phyloP scores from a whole-genome alignment of 2,329 filamentous ascomycete species.

The Aspergillus melleus region DNA sequence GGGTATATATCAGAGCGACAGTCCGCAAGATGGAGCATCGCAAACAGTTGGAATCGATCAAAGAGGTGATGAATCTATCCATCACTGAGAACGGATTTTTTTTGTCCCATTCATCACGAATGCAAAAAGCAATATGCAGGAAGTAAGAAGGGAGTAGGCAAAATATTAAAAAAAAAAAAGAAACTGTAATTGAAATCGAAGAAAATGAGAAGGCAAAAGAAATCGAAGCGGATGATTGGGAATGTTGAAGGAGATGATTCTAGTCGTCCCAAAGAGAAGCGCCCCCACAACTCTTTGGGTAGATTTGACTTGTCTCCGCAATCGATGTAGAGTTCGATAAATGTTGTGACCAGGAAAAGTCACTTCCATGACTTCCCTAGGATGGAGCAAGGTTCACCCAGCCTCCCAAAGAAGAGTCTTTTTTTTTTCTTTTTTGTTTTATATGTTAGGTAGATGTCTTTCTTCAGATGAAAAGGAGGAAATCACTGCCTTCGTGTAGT shows the following conservation, averaged over 20 bases:
- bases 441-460: background rate
- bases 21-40: conserved; percentile 19
- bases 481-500: background rate
- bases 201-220: background rate
- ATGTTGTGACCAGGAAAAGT: background rate
- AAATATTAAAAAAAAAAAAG: background rate
- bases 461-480: background rate
- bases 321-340: background rate
- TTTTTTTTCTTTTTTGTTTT: background rate
- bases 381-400: too few relatives aligned
- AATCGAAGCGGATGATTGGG: background rate
- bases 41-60: conserved; percentile 13
- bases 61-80: conserved; percentile 4
- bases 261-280: background rate
- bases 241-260: background rate
- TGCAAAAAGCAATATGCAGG: conserved; percentile 1
- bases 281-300: background rate
- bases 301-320: background rate
- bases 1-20: conserved; percentile 29
- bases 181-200: background rate
- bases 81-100: conserved; percentile 5
- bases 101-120: background rate
- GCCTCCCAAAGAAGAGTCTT: background rate
- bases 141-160: background rate
- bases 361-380: background rate